Conservation (phyloP, 371 early-diverging fungal species). For the Conidiobolus incongruus region DNA sequence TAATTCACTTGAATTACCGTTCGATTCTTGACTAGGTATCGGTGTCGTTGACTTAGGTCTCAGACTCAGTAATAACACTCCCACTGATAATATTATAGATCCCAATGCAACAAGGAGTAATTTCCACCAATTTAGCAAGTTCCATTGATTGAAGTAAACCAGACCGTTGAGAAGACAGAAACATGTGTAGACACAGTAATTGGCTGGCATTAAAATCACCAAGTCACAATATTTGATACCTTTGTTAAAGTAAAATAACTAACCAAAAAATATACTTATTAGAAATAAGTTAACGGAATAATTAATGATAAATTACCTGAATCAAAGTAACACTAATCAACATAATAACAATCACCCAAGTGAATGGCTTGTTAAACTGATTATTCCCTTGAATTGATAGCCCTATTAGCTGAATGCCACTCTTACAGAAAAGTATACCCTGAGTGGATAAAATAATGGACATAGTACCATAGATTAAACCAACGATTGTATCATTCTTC, state of each 20-base stretch:
- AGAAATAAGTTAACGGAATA: too few species aligned
- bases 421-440: slow-evolving; percentile 54
- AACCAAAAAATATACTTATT: too few species aligned
- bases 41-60: background rate
- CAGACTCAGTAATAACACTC: slow-evolving; percentile 37
- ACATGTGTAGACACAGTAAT: slow-evolving; percentile 52
- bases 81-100: slow-evolving; percentile 29
- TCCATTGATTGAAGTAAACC: slow-evolving; percentile 61
- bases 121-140: slow-evolving; percentile 32
- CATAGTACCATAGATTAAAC: slow-evolving; percentile 37
- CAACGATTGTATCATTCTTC: slow-evolving; percentile 11
- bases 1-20: too few species aligned
- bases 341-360: slow-evolving; percentile 40
- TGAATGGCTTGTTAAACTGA: slow-evolving; percentile 41
- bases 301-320: too few species aligned
- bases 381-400: slow-evolving; percentile 31
- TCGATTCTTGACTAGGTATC: too few species aligned
- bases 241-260: slow-evolving; percentile 57
- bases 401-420: slow-evolving; percentile 45
- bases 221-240: slow-evolving; percentile 53
- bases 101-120: slow-evolving; percentile 36
- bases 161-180: slow-evolving; percentile 55
- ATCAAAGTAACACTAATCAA: slow-evolving; percentile 34
- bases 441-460: slow-evolving; percentile 54
- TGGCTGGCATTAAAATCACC: slow-evolving; percentile 47